Base-by-base conservation (phyloP, 139 green algal genomes). In the Haematococcus lacustris region DNA sequence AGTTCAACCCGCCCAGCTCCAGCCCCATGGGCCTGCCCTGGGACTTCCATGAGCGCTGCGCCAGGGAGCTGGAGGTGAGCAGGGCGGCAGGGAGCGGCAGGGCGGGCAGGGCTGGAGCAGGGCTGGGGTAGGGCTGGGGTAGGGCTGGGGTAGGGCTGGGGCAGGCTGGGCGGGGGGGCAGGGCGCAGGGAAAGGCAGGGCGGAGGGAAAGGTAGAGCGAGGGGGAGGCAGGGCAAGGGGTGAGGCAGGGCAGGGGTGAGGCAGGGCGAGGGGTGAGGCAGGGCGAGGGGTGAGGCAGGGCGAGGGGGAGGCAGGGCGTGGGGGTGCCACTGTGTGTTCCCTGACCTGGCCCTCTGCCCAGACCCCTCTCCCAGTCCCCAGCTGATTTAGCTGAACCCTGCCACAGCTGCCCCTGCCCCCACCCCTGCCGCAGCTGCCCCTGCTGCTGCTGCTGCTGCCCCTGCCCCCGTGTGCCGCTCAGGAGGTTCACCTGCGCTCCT, bases 21-120 rank as follows among this genome's bases (percentile, higher is more conserved):
- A 84, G 62, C 41, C 53, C 81, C 1, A 79, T 97, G 82, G 87
- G 88, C 1, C 73, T 95, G 66, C 80, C 88, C 2, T 93, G 87
- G 87, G 91, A 92, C 39, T 85, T 88, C 62, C 92, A 97, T 73
- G 86, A 93, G 65, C 65, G 53, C 13, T 96, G 89, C 75, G 80
- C 51, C 51, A 30, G 70, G 30, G 67, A 73, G 51, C 30, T 73
- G 70, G 75, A 76, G 53, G 63, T 65, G 62, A 30, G 75, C 9
- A 59, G 51, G n/a, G n/a, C n/a, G n/a, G n/a, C n/a, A n/a, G n/a
- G n/a, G n/a, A n/a, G n/a, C n/a, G n/a, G n/a, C 35, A 35, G 30
- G 3, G 37, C 7, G 17, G 17, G 35, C 2, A 1, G n/a, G n/a
- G n/a, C n/a, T 23, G 25, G 30, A 21, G 37, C 7, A 34, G 17